phyloP scores from a whole-genome alignment of 306 rosid species.

The Trifolium repens region DNA sequence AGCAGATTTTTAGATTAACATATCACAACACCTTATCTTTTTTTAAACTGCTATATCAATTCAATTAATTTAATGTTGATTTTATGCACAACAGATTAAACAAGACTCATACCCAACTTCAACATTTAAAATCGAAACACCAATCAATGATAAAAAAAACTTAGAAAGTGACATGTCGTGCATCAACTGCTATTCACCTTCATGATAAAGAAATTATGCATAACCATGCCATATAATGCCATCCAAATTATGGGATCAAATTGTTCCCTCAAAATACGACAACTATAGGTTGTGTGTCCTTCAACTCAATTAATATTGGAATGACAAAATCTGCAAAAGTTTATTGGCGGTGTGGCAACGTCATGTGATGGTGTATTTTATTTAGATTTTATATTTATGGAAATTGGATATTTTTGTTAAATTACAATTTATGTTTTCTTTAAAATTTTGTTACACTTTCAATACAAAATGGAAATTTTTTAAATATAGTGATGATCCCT shows the following conservation, averaged over 20 bases:
- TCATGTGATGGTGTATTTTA: background rate
- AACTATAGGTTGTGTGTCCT: constrained; percentile 22
- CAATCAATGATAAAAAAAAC: background rate
- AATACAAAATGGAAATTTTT: background rate
- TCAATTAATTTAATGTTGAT: too few species aligned
- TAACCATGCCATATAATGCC: constrained; percentile 13
- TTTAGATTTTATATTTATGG: background rate
- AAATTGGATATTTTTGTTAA: background rate
- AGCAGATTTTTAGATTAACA: too few species aligned
- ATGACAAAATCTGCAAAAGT: background rate
- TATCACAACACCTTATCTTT: too few species aligned
- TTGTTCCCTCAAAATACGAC: constrained; percentile 32
- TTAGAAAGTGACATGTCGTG: background rate
- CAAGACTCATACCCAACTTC: background rate
- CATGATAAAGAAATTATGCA: background rate
- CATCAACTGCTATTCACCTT: too few species aligned
- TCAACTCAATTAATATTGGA: background rate
- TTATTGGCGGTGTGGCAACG: background rate
- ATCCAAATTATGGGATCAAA: constrained; percentile 31
- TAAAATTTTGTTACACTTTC: background rate
- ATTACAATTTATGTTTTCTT: background rate
- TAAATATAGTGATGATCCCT: background rate
- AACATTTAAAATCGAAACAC: background rate
- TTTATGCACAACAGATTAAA: too few species aligned
- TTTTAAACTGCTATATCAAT: too few species aligned